phyloP scores from a whole-genome alignment of 2,329 filamentous ascomycete species.

The Fusarium papillatum region DNA sequence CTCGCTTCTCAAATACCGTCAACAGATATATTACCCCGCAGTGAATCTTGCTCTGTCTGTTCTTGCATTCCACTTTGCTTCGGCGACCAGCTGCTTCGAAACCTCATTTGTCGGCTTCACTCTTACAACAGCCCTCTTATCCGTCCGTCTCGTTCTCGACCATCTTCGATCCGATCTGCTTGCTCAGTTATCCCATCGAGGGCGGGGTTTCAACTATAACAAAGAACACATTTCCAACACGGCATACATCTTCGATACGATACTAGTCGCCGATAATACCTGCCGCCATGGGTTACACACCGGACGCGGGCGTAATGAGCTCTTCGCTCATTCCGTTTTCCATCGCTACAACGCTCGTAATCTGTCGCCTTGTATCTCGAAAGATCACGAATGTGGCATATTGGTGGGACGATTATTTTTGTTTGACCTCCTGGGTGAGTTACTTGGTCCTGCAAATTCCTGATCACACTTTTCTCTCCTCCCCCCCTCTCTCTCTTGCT shows the following conservation, averaged over 20 bases:
- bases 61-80: background rate
- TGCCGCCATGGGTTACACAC: background rate
- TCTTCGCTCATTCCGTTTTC: slow-evolving; percentile 24
- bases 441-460: background rate
- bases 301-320: slow-evolving; percentile 29
- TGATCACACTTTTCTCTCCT: background rate
- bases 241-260: background rate
- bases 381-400: slow-evolving; percentile 23
- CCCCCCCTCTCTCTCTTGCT: background rate
- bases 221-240: background rate
- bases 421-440: slow-evolving; percentile 27
- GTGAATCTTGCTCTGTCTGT: background rate
- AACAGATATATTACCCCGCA: background rate
- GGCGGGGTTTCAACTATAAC: background rate
- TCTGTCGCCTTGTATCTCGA: slow-evolving; percentile 24
- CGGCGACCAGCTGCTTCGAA: background rate
- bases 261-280: background rate
- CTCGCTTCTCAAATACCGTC: background rate
- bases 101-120: background rate
- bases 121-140: background rate
- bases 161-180: background rate
- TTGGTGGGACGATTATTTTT: slow-evolving; percentile 32
- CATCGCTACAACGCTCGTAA: slow-evolving; percentile 14
- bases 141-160: background rate
- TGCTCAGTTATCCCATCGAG: background rate